phyloP scores from a whole-genome alignment of 164 flowering plant species.

The Warburgia ugandensis region DNA sequence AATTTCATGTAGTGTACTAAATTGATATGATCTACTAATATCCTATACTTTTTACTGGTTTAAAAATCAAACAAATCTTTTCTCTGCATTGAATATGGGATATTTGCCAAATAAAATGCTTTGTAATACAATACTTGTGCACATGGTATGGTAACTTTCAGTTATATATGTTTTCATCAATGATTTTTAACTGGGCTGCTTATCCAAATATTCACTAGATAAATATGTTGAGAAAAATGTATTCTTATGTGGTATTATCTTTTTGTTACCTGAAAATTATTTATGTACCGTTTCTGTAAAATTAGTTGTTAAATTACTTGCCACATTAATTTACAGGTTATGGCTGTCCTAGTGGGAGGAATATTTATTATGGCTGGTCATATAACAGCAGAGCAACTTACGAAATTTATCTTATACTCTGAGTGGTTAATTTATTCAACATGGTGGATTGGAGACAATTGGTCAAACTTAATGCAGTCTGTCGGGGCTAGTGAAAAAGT shows the following conservation, averaged over 20 bases:
- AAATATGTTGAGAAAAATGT: background rate
- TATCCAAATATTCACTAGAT: background rate
- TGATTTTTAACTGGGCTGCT: background rate
- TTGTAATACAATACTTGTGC: no score
- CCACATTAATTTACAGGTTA: constrained; percentile 39
- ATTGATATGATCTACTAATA: no score
- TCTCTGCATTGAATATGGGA: no score
- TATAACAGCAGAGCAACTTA: constrained; percentile 89
- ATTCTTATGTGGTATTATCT: background rate
- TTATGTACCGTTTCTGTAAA: background rate
- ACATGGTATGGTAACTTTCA: background rate
- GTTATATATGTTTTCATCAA: background rate
- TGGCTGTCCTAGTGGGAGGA: constrained; percentile 90
- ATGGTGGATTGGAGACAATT: constrained; percentile 94
- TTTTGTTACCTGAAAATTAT: background rate
- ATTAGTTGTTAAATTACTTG: background rate
- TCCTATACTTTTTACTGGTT: no score
- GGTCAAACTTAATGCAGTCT: constrained; percentile 85
- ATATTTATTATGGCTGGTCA: constrained; percentile 64
- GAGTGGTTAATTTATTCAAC: constrained; percentile 94
- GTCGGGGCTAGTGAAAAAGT: constrained; percentile 99
- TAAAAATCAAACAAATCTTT: no score
- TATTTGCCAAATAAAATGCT: no score
- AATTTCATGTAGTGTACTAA: no score
- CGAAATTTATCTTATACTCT: constrained; percentile 81